Base-by-base conservation (phyloP, 768 basidiomycete species). In the Agrocybe chaxingu region DNA sequence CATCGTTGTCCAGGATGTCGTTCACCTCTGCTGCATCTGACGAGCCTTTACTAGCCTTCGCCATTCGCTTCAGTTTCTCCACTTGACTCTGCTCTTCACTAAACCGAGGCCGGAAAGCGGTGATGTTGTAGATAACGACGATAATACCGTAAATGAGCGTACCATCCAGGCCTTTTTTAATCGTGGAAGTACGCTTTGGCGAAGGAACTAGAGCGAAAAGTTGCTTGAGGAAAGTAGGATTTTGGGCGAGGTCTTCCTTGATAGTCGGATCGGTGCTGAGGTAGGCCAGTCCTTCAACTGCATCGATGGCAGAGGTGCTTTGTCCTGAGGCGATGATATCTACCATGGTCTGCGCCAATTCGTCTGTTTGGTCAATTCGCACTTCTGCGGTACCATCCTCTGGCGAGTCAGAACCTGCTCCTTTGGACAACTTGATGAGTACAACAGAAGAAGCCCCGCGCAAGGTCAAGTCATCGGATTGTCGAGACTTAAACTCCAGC, bases 211-310 rank as follows among this genome's bases (percentile, higher is more conserved):
- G 70, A 12, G 77, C 63, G 60, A 85, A 82, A 7, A 87, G 74
- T 42, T 70, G 68, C 45, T 70, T 71, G 41, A 92, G 73, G 63
- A 92, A 83, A 5, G 59, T 49, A 0, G 70, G 12, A 55, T 84
- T 76, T 11, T 68, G 70, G 6, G 85, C 79, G 45, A 94, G 66
- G 19, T 57, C 62, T 51, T 88, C 83, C 62, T 90, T 88, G 51
- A 87, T 74, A 1, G 64, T 52, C 1, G 88, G 74, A 56, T 82
- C 77, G 42, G 78, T 70, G 51, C 83, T 89, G 50, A 92, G 79
- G 66, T 94, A 88, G n/a, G 88, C 89, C 44, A 97, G 70, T 0
- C 87, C 92, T 69, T 97, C 94, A 10, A 94, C 74, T 3, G 84
- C 84, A 53, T 92, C 85, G 7, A 74, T 68, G 11, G 81, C 57